A percentile compares a stretch with the other conserved stretches of the same genome.
Evolutionary conservation across 2,329 filamentous ascomycete species (phyloP).

Genomic region (Diaporthe australafricana): DNA sequence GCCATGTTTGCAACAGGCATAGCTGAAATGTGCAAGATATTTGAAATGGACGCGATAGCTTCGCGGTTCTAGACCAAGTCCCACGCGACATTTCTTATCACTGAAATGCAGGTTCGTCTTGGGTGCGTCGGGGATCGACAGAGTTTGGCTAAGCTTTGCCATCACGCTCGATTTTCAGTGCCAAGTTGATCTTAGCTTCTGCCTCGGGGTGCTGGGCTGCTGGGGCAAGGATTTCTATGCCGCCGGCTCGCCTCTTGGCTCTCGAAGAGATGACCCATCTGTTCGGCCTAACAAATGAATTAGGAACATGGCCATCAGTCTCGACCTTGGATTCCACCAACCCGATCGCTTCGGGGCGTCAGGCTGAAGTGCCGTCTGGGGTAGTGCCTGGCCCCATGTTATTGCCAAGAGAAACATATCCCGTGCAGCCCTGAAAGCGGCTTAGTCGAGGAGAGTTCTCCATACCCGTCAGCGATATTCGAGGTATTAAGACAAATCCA

Average conservation of each 20-base stretch:
- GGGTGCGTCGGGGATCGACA: conserved; percentile 9
- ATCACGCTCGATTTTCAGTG: background rate
- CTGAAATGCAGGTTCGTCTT: background rate
- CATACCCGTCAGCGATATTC: conserved; percentile 6
- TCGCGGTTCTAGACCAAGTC: background rate
- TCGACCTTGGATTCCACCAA: conserved; percentile 8
- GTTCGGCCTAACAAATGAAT: conserved; percentile 14
- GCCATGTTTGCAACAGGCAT: background rate
- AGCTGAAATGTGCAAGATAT: background rate
- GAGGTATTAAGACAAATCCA: conserved; percentile 13
- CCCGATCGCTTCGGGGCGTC: conserved; percentile 10
- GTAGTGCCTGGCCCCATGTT: conserved; percentile 1
- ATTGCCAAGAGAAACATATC: conserved; percentile 21
- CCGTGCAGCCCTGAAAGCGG: conserved; percentile 22
- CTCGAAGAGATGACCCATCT: background rate
- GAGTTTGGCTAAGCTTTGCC: conserved; percentile 17
- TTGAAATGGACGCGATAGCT: background rate
- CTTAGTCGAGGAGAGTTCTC: background rate
- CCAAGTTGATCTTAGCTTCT: conserved; percentile 9
- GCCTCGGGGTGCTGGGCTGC: too few species aligned
- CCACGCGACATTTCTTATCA: background rate
- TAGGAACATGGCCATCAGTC: conserved; percentile 11
- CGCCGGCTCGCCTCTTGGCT: background rate
- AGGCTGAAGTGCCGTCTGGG: conserved; percentile 22
- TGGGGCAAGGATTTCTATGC: background rate